Percentiles rank a stretch among this genome's conserved stretches.
Conservation (phyloP, 495 filamentous ascomycete genomes). For the Penicillium alfredii region DNA sequence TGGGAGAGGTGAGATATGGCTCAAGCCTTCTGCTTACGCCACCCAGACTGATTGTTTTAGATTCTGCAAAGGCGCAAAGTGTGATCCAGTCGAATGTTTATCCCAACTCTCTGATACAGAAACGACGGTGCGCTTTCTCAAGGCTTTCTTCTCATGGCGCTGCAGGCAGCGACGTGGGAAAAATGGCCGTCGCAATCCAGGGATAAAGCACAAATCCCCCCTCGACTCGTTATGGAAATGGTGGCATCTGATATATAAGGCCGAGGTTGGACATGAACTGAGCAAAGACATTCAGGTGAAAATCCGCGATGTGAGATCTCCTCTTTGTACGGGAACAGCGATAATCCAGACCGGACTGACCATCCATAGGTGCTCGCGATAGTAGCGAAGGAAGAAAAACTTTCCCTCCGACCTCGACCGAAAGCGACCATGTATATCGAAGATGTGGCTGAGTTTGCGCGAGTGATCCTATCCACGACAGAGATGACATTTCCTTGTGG, state of each 20-base stretch:
- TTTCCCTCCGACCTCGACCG: conserved; percentile 13
- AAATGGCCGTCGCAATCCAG: conserved; percentile 21
- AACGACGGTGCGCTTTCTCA: conserved; percentile 27
- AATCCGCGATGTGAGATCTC: conserved; percentile 15
- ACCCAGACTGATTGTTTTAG: conserved; percentile 12
- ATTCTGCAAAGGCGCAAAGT: conserved; percentile 14
- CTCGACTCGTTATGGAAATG: conserved; percentile 36
- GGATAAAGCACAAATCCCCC: conserved; percentile 27
- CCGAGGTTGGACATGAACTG: conserved; percentile 14
- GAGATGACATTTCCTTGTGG: conserved; percentile 30
- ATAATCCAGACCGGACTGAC: conserved; percentile 9
- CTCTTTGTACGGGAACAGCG: not conserved
- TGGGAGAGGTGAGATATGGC: conserved; percentile 24
- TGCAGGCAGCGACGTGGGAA: conserved; percentile 29
- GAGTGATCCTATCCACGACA: conserved; percentile 25
- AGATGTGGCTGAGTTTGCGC: conserved; percentile 29
- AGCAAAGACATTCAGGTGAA: conserved; percentile 24
- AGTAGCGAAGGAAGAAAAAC: conserved; percentile 19
- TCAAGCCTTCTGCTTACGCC: conserved; percentile 2
- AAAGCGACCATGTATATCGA: conserved; percentile 32
- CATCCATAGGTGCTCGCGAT: conserved; percentile 18
- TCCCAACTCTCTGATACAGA: conserved; percentile 22
- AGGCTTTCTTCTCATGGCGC: conserved; percentile 27
- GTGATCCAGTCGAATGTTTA: conserved; percentile 18
- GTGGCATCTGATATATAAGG: conserved; percentile 28